Evolutionary conservation across 1,284 basidiomycete species (phyloP).

Genomic region (Cutaneotrichosporon mucoides): DNA sequence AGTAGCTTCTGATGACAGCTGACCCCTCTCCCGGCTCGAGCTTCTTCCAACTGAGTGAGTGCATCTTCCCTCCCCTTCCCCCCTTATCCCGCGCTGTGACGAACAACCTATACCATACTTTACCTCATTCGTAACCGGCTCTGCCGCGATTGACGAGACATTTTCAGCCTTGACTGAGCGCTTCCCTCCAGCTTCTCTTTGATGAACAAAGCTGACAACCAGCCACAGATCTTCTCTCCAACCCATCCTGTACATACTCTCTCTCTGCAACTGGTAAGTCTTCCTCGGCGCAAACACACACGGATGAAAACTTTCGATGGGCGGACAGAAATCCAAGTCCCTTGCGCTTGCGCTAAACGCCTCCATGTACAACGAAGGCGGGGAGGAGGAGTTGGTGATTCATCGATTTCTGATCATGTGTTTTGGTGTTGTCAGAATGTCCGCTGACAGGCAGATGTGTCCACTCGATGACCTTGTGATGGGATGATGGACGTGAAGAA

Average conservation of each 20-base stretch:
- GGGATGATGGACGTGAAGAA: background rate
- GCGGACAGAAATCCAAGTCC: constrained; percentile 42
- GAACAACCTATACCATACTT: constrained; percentile 45
- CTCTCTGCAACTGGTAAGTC: background rate
- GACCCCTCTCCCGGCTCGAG: background rate
- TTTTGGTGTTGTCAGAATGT: background rate
- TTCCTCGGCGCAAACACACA: background rate
- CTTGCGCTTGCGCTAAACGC: constrained; percentile 36
- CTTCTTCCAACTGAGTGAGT: constrained; percentile 21
- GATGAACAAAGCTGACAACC: background rate
- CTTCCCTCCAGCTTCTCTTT: constrained; percentile 4
- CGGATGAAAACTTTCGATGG: constrained; percentile 45
- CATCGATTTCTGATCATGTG: constrained; percentile 39
- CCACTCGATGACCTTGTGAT: background rate
- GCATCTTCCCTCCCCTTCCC: background rate
- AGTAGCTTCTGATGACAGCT: background rate
- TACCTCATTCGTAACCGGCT: constrained; percentile 45
- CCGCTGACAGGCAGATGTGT: background rate
- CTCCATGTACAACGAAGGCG: constrained; percentile 46
- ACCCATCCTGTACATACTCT: too few species aligned
- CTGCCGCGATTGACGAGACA: constrained; percentile 43
- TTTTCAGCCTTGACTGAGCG: constrained; percentile 49
- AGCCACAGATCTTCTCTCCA: background rate
- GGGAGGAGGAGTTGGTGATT: constrained; percentile 42
- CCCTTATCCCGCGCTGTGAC: constrained; percentile 30